Base-by-base conservation (phyloP, 176 grass and related monocot species). In the Musa troglodytarum region DNA sequence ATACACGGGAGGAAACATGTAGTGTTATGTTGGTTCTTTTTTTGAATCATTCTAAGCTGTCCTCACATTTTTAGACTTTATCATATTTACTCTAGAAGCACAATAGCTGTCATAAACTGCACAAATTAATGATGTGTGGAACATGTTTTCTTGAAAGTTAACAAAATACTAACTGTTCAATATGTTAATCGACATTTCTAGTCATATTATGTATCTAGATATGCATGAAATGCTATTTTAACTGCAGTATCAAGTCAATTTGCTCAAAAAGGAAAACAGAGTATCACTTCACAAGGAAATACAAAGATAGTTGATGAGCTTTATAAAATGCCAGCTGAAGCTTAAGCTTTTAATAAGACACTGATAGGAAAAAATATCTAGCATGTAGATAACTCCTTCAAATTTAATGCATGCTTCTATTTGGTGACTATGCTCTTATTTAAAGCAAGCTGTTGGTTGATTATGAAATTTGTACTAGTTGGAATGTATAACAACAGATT, bases 1-100 rank as follows among this genome's bases (percentile, higher is more conserved):
- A 89, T 81, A 91, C 95, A 20, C 85, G 95, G 52, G 80, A 94
- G 81, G 90, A 99, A 68, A 94, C 95, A 86, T 99, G 95, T 99
- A 99, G 25, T 85, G 0, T 87, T 84, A 11, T 54, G 50, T 64
- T 10, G 9, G 24, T 13, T 56, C 76, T 25, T 19, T 74, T 68
- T 78, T 58, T 68, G 6, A 15, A 69, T 82, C 59, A 58, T 3
- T 22, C 19, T 15, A 53, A 22, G 12, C 34, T 43, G 1, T 71
- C 52, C 51, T 52, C 8, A 53, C 9, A 22, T 52, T 53, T 23
- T 34, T 68, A 68, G 65, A 68, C 25, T 25, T 34, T 21, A 61
- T 61, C 4, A 61, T 20, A 20, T 61, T 61, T 19, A n/a, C 17
- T 17, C n/a, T 61, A 17, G 55, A 61, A 61, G 21, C 8, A 8